These are phyloP conservation scores for Penicillium odoratum DNA, from an alignment of 495 filamentous ascomycete species.

Conservation along the genomic window DNA sequence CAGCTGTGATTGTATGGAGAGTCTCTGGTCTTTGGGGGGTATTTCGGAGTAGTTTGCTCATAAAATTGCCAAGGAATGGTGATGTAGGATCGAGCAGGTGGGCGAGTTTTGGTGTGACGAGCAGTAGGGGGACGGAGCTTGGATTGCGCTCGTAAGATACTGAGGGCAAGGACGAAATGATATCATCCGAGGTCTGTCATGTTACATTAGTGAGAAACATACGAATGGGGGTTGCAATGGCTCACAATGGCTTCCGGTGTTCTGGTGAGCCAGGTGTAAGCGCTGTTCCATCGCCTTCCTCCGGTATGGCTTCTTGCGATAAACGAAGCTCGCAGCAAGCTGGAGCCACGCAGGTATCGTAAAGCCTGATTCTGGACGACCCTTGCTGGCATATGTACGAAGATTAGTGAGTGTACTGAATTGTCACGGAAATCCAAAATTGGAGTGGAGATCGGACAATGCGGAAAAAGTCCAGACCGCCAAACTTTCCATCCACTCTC, in stretches of 20 bases:
- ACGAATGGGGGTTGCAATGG: not conserved
- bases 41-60: conserved; percentile 26
- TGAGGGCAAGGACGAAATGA: conserved; percentile 33
- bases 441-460: not conserved
- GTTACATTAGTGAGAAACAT: conserved; percentile 8
- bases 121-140: conserved; percentile 31
- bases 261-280: conserved; percentile 42
- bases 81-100: conserved; percentile 38
- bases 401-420: not conserved
- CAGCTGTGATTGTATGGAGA: conserved; percentile 34
- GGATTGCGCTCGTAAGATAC: conserved; percentile 1
- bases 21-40: not conserved
- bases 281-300: conserved; percentile 9
- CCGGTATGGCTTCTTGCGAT: not conserved
- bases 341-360: not conserved
- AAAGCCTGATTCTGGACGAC: not conserved
- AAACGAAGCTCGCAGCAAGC: not conserved
- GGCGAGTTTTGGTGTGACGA: conserved; percentile 43
- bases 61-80: conserved; percentile 33
- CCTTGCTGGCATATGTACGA: not conserved
- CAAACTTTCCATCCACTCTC: not conserved
- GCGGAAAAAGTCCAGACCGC: not conserved
- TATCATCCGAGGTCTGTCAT: conserved; percentile 33
- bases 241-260: conserved; percentile 39
- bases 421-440: not conserved